phyloP scores from a whole-genome alignment of 31 red algal species.

The Pterothamnion heteromorphum region DNA sequence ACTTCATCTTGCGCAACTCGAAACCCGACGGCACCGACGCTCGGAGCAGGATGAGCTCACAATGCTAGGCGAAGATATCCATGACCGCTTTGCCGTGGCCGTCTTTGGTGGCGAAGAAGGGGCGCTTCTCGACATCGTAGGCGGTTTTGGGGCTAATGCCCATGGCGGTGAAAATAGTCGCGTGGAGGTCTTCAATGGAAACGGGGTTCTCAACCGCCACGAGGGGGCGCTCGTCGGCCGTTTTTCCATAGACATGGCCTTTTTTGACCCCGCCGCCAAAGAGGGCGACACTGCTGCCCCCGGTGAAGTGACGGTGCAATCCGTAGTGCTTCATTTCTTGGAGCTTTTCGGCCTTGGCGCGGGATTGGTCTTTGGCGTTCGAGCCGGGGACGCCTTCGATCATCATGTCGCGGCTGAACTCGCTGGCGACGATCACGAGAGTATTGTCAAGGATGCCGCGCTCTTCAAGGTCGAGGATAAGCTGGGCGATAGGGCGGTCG shows the following conservation, averaged over 20 bases:
- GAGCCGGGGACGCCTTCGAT: background rate
- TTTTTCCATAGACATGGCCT: background rate
- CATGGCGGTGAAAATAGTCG: background rate
- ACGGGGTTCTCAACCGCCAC: background rate
- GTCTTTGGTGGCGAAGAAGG: background rate
- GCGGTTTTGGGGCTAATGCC: background rate
- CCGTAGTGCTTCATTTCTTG: background rate
- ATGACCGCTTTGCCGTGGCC: background rate
- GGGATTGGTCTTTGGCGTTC: background rate
- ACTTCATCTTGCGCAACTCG: no score
- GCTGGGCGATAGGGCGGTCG: background rate
- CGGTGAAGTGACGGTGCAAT: background rate
- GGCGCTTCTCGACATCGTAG: background rate
- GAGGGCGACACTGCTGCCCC: background rate
- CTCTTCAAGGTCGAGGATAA: background rate
- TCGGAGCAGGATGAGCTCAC: no score
- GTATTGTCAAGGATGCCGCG: background rate
- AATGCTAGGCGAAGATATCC: no score
- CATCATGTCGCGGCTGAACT: background rate
- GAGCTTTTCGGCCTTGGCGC: background rate
- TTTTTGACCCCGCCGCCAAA: background rate
- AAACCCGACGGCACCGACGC: no score
- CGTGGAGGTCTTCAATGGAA: background rate
- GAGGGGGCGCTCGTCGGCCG: background rate
- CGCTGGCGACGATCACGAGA: background rate